Conservation (phyloP, 768 basidiomycete genomes). For the Mycena venus region DNA sequence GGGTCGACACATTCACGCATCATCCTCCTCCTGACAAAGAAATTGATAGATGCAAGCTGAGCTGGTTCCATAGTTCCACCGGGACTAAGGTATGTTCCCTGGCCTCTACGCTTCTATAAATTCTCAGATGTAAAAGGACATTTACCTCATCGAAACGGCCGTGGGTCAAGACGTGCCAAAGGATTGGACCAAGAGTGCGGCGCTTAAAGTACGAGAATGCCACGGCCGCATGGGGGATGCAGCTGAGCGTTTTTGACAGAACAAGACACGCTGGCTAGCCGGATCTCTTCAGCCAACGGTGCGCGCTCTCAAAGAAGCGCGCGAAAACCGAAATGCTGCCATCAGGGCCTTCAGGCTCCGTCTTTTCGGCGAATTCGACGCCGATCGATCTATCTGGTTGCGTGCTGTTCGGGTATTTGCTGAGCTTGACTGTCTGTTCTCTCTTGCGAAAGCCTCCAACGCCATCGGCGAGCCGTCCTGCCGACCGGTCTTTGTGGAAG, state of each 20-base stretch:
- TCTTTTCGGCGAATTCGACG: slow-evolving; percentile 85
- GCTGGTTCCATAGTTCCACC: slow-evolving; percentile 82
- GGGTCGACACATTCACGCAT: slow-evolving; percentile 26
- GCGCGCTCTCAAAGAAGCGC: slow-evolving; percentile 90
- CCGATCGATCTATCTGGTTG: slow-evolving; percentile 85
- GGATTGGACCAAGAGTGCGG: slow-evolving; percentile 84
- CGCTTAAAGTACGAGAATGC: slow-evolving; percentile 77
- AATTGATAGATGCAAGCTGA: slow-evolving; percentile 62
- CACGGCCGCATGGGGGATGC: neutral
- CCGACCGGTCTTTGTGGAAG: slow-evolving; percentile 89
- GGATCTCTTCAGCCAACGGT: slow-evolving; percentile 79
- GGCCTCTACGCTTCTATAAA: neutral
- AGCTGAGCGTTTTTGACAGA: slow-evolving; percentile 53
- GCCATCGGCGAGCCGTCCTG: slow-evolving; percentile 96
- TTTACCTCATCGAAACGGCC: slow-evolving; percentile 87
- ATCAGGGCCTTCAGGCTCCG: slow-evolving; percentile 88
- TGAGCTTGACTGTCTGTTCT: slow-evolving; percentile 96
- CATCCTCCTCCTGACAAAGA: slow-evolving; percentile 45
- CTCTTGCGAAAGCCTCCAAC: slow-evolving; percentile 89
- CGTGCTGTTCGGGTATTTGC: slow-evolving; percentile 88
- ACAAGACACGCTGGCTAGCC: slow-evolving; percentile 82
- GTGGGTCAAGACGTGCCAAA: slow-evolving; percentile 70
- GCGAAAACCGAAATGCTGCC: slow-evolving; percentile 85
- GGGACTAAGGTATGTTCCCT: slow-evolving; percentile 78
- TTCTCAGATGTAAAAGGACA: slow-evolving; percentile 70